Evolutionary conservation across 1,139 yeast genomes (phyloP).

Genomic region (Yamadazyma buinensis): DNA sequence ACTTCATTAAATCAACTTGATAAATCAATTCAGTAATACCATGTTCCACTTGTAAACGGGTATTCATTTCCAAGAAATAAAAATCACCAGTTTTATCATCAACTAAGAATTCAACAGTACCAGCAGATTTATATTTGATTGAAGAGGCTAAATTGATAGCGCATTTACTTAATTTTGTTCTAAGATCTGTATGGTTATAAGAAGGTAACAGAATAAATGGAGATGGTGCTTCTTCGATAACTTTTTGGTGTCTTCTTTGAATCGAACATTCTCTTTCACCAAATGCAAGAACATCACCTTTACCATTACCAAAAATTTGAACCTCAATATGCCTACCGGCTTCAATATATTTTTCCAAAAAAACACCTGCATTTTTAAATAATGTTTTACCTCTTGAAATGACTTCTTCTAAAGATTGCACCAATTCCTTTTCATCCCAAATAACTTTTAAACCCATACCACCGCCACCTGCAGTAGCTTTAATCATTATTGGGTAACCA

Average conservation of each 20-base stretch:
- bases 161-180: conserved; percentile 20
- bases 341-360: conserved; percentile 73
- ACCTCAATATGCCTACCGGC: conserved; percentile 94
- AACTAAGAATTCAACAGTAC: conserved; percentile 34
- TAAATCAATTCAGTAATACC: conserved; percentile 35
- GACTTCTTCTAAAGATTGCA: conserved; percentile 30
- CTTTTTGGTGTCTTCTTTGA: conserved; percentile 94
- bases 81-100: conserved; percentile 27
- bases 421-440: conserved; percentile 27
- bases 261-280: conserved; percentile 98
- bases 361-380: conserved; percentile 40
- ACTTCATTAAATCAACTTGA: conserved; percentile 26
- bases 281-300: conserved; percentile 84
- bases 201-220: conserved; percentile 21
- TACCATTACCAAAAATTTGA: conserved; percentile 94
- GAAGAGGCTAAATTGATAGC: conserved; percentile 24
- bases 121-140: conserved; percentile 31
- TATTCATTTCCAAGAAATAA: conserved; percentile 33
- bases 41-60: conserved; percentile 36
- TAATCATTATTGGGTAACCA: conserved; percentile 45
- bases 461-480: conserved; percentile 53
- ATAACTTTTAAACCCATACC: conserved; percentile 49
- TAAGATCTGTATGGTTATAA: conserved; percentile 9
- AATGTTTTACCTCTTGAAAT: conserved; percentile 39
- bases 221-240: conserved; percentile 50